These are phyloP conservation scores for Cicer judaicum DNA, from an alignment of 306 rosid genomes.

Conservation along the genomic window DNA sequence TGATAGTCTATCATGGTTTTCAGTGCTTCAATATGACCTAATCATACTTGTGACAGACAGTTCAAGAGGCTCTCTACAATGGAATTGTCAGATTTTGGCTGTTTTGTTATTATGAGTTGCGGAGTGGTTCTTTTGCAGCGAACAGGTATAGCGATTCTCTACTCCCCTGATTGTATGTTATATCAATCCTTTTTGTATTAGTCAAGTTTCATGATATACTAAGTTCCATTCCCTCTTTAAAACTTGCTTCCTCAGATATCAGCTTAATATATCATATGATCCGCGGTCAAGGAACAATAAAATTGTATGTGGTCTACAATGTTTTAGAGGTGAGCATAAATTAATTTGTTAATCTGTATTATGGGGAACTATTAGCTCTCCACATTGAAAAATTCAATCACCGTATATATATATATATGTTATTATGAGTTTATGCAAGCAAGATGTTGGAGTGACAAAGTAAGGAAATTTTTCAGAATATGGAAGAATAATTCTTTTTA, in stretches of 20 bases:
- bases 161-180: constrained; percentile 18
- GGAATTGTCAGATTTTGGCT: constrained; percentile 90
- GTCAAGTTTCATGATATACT: constrained; percentile 32
- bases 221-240: constrained; percentile 17
- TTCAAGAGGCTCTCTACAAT: constrained; percentile 83
- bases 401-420: constrained; percentile 13
- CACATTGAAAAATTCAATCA: constrained; percentile 35
- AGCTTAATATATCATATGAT: constrained; percentile 99
- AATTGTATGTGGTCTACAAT: constrained; percentile 93
- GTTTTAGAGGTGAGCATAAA: constrained; percentile 81
- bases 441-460: constrained; percentile 12
- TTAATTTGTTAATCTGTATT: constrained; percentile 32
- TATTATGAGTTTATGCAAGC: constrained; percentile 29
- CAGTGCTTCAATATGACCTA: constrained; percentile 49
- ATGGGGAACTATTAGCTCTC: constrained; percentile 24
- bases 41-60: constrained; percentile 85
- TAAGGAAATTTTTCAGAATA: constrained; percentile 13
- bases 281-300: constrained; percentile 97
- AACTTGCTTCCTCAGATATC: constrained; percentile 67
- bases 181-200: constrained; percentile 28
- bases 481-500: constrained; percentile 16
- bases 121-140: constrained; percentile 86
- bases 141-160: constrained; percentile 64
- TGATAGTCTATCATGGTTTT: constrained; percentile 39
- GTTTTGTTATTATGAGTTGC: constrained; percentile 77